These are phyloP conservation scores for Mycena galopus DNA, from an alignment of 768 basidiomycete species.

Conservation along the genomic window DNA sequence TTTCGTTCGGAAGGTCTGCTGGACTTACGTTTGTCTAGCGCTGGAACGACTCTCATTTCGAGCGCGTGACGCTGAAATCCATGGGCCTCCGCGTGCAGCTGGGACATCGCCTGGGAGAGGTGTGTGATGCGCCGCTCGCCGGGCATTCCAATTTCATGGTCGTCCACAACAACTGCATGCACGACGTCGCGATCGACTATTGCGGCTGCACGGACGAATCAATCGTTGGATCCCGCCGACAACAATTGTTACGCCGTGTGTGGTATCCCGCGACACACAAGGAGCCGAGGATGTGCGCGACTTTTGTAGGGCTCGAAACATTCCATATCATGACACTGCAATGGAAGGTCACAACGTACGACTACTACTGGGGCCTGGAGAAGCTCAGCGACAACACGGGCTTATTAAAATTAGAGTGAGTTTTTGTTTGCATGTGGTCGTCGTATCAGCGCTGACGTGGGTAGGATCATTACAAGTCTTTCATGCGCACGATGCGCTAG, in stretches of 20 bases:
- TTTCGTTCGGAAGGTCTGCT: background rate
- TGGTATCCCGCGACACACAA: background rate
- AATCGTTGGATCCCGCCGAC: background rate
- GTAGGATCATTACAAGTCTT: background rate
- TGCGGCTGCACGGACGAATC: background rate
- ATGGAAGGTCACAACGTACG: conserved; percentile 28
- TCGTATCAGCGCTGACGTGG: background rate
- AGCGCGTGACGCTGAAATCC: background rate
- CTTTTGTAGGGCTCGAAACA: background rate
- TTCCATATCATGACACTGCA: conserved; percentile 24
- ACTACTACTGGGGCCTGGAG: conserved; percentile 28
- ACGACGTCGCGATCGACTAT: background rate
- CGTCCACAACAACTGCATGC: background rate
- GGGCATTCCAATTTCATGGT: background rate
- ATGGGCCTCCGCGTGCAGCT: too few relatives aligned
- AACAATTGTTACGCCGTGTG: background rate
- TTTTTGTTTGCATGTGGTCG: background rate
- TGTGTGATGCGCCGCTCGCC: background rate
- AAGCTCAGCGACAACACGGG: conserved; percentile 11
- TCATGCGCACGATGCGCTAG: background rate
- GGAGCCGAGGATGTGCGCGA: background rate
- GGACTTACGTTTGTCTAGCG: background rate
- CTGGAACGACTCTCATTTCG: background rate
- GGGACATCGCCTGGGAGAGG: background rate
- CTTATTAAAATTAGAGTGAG: background rate